These are phyloP conservation scores for Casaregolazyma suthepensis DNA, from an alignment of 1,139 yeast genomes.

Conservation along the genomic window DNA sequence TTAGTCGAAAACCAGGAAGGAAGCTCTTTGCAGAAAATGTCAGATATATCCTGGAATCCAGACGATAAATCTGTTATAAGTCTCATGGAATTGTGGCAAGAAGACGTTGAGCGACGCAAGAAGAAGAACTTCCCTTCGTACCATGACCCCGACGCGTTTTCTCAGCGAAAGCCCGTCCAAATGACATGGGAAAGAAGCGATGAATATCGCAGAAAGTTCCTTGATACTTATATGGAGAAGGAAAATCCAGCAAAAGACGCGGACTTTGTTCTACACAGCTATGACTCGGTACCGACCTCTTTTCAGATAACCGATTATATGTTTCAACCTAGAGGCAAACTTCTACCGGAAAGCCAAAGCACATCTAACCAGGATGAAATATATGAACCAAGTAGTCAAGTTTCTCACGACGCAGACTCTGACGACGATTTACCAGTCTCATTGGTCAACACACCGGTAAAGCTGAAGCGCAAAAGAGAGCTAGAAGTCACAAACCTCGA, in stretches of 20 bases:
- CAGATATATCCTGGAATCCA: conserved; percentile 15
- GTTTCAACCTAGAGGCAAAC: conserved; percentile 3
- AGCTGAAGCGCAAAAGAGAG: conserved; percentile 2
- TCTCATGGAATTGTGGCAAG: conserved; percentile 55
- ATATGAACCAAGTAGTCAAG: conserved; percentile 1
- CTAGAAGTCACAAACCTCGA: neutral
- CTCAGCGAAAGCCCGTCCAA: neutral
- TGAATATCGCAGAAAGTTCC: conserved; percentile 8
- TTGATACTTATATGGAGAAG: conserved; percentile 4
- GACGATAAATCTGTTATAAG: conserved; percentile 46
- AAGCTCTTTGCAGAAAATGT: conserved; percentile 41
- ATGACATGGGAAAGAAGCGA: conserved; percentile 10
- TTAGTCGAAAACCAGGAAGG: conserved; percentile 47
- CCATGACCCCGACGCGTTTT: conserved; percentile 7
- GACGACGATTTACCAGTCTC: neutral
- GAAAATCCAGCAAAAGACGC: neutral
- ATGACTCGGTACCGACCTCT: conserved; percentile 7
- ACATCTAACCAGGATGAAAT: neutral
- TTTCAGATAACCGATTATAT: conserved; percentile 3
- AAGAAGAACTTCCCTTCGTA: conserved; percentile 3
- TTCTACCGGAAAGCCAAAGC: neutral
- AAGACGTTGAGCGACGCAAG: conserved; percentile 46
- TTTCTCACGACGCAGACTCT: neutral
- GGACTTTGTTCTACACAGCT: neutral
- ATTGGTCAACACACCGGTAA: neutral